A percentile compares a stretch with the other conserved stretches of the same genome.
These are phyloP conservation scores for Jackrogersella minutella DNA, from an alignment of 495 filamentous ascomycete species.

Conservation along the genomic window DNA sequence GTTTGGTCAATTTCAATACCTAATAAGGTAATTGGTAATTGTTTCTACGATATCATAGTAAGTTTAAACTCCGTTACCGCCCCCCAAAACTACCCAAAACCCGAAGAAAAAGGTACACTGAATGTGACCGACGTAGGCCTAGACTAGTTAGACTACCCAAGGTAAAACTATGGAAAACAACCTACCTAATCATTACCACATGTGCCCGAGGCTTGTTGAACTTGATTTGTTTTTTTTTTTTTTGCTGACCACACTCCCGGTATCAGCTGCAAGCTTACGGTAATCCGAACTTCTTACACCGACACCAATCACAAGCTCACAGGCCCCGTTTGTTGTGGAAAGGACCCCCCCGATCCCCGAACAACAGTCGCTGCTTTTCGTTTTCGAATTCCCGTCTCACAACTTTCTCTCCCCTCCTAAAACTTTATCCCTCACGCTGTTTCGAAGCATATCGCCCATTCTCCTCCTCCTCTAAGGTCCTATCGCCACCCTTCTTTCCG, in stretches of 20 bases:
- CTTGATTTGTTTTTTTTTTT: too few species aligned
- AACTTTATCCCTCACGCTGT: slow-evolving; percentile 29
- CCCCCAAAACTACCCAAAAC: too few species aligned
- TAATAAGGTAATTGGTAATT: neutral
- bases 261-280: slow-evolving; percentile 32
- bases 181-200: slow-evolving; percentile 33
- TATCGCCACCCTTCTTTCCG: slow-evolving; percentile 47
- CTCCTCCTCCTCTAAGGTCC: slow-evolving; percentile 20
- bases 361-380: slow-evolving; percentile 6
- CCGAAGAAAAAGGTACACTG: neutral
- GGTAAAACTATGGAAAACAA: too few species aligned
- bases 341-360: slow-evolving; percentile 30
- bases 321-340: slow-evolving; percentile 7
- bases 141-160: slow-evolving; percentile 9
- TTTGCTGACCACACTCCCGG: slow-evolving; percentile 17
- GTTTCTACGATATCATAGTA: neutral
- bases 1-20: neutral
- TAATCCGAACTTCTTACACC: slow-evolving; percentile 23
- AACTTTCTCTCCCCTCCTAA: slow-evolving; percentile 2
- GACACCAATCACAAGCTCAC: slow-evolving; percentile 37
- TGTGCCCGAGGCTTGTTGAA: slow-evolving; percentile 30
- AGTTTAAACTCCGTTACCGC: slow-evolving; percentile 8
- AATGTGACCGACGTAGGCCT: slow-evolving; percentile 12
- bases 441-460: slow-evolving; percentile 9
- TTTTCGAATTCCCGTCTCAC: slow-evolving; percentile 25